Evolutionary conservation across 2,329 filamentous ascomycete species (phyloP).

Genomic region (Sordariomycetes sp.): DNA sequence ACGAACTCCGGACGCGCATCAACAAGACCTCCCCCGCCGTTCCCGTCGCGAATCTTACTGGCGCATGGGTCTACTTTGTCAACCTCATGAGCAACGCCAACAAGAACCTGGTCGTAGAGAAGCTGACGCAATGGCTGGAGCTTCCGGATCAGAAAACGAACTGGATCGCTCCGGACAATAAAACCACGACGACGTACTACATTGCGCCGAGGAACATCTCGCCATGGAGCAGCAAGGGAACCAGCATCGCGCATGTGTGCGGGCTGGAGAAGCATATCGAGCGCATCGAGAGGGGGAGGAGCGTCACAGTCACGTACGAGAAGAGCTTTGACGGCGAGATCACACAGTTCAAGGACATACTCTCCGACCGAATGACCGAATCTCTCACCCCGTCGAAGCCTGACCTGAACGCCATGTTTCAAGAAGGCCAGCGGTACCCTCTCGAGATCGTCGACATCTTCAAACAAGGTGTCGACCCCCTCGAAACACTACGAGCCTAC

Average conservation of each 20-base stretch:
- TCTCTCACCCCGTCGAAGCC: slow-evolving; percentile 59
- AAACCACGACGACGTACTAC: slow-evolving; percentile 51
- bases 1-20: slow-evolving; percentile 34
- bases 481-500: slow-evolving; percentile 68
- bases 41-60: slow-evolving; percentile 38
- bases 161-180: slow-evolving; percentile 11
- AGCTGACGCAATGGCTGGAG: slow-evolving; percentile 20
- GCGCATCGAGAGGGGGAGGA: slow-evolving; percentile 80
- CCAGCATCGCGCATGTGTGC: slow-evolving; percentile 87
- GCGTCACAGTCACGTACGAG: slow-evolving; percentile 60
- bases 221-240: slow-evolving; percentile 96
- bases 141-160: slow-evolving; percentile 7
- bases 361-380: slow-evolving; percentile 97
- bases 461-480: slow-evolving; percentile 52
- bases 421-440: slow-evolving; percentile 50
- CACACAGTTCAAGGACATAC: slow-evolving; percentile 55
- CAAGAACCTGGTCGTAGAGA: slow-evolving; percentile 32
- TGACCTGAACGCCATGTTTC: slow-evolving; percentile 69
- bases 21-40: slow-evolving; percentile 27
- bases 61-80: slow-evolving; percentile 58
- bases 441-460: slow-evolving; percentile 72
- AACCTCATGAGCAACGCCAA: slow-evolving; percentile 42
- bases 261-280: slow-evolving; percentile 61
- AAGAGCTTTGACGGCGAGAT: slow-evolving; percentile 32
- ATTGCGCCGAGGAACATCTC: slow-evolving; percentile 80